phyloP scores from a whole-genome alignment of 1,284 basidiomycete species.

The Xerocomus cyaneibrunnescens region DNA sequence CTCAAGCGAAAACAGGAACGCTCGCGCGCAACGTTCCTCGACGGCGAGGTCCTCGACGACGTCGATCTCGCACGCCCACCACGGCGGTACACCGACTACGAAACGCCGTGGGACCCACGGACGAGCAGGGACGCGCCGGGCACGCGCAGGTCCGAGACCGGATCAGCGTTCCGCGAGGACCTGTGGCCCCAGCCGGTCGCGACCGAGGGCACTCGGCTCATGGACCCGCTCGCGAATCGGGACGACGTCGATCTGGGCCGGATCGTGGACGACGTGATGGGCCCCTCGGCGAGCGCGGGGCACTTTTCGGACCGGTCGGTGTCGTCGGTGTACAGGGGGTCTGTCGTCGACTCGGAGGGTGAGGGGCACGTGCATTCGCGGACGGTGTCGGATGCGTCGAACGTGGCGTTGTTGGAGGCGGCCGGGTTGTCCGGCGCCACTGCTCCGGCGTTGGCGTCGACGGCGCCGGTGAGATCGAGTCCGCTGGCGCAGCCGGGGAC shows the following conservation, averaged over 20 bases:
- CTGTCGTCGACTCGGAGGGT: constrained; percentile 8
- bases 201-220: constrained; percentile 38
- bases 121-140: background rate
- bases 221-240: constrained; percentile 41
- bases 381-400: constrained; percentile 21
- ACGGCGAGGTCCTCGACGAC: constrained; percentile 49
- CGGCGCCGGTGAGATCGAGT: constrained; percentile 17
- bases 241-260: constrained; percentile 34
- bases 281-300: constrained; percentile 25
- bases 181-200: constrained; percentile 47
- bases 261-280: constrained; percentile 57
- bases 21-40: constrained; percentile 42
- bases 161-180: constrained; percentile 51
- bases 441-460: background rate
- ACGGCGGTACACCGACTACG: constrained; percentile 34
- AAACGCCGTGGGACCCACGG: constrained; percentile 22
- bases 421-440: constrained; percentile 17
- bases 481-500: constrained; percentile 17
- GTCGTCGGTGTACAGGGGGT: constrained; percentile 21
- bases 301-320: constrained; percentile 30
- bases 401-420: constrained; percentile 24
- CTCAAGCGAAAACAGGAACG: constrained; percentile 35
- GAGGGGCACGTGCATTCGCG: constrained; percentile 13
- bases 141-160: constrained; percentile 37
- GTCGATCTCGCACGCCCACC: constrained; percentile 30